phyloP scores from a whole-genome alignment of 306 rosid species.

The Begonia masoniana region DNA sequence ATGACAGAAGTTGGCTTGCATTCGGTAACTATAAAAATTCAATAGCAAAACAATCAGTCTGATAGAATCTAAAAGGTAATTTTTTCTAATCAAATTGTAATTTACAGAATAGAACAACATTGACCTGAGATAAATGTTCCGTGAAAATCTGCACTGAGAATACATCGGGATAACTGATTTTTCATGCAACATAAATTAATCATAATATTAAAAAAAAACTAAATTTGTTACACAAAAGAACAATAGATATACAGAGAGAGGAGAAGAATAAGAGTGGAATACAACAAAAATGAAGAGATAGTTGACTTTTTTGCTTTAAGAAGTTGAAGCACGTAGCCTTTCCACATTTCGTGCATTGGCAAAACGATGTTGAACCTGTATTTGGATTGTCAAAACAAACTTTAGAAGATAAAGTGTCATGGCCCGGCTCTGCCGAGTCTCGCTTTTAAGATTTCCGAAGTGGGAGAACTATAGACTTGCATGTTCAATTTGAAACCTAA shows the following conservation, averaged over 20 bases:
- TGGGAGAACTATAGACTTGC: too few relatives aligned
- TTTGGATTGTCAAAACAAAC: background rate
- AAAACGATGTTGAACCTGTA: slow-evolving; percentile 44
- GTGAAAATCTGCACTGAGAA: too few relatives aligned
- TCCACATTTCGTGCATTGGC: slow-evolving; percentile 93
- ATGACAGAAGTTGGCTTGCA: slow-evolving; percentile 54
- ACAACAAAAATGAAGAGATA: too few relatives aligned
- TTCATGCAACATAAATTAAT: slow-evolving; percentile 34
- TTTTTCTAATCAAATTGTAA: background rate
- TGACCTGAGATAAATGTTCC: too few relatives aligned
- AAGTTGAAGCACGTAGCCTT: slow-evolving; percentile 37
- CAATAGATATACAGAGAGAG: background rate
- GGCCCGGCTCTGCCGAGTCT: too few relatives aligned
- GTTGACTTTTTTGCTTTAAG: slow-evolving; percentile 44
- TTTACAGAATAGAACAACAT: background rate
- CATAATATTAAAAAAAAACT: background rate
- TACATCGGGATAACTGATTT: slow-evolving; percentile 62
- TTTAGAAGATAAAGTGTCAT: too few relatives aligned
- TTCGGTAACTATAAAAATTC: slow-evolving; percentile 58
- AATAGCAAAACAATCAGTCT: too few relatives aligned
- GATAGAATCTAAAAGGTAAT: too few relatives aligned
- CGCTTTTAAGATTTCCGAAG: too few relatives aligned
- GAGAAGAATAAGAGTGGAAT: too few relatives aligned
- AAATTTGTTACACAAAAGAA: too few relatives aligned
- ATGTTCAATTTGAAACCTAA: too few relatives aligned